Evolutionary conservation across 2,329 filamentous ascomycete genomes (phyloP).

Genomic region (Arthrocladium fulminans): DNA sequence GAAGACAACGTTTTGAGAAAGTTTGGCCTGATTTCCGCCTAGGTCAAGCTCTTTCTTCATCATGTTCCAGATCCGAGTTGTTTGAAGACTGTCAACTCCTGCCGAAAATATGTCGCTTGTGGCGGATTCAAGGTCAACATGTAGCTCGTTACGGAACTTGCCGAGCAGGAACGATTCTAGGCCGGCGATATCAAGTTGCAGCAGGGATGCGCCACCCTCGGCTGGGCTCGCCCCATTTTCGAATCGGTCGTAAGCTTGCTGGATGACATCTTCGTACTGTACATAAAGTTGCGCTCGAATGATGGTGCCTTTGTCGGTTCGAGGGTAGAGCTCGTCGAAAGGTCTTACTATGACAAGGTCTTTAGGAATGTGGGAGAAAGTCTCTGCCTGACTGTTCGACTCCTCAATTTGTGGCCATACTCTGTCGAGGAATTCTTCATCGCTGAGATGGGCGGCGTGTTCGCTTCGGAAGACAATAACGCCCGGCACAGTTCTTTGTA

Average conservation of each 20-base stretch:
- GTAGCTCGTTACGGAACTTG: slow-evolving; percentile 11
- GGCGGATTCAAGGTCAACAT: slow-evolving; percentile 6
- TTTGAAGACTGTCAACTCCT: slow-evolving; percentile 15
- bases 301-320: slow-evolving; percentile 51
- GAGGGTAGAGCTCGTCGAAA: slow-evolving; percentile 18
- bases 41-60: slow-evolving; percentile 33
- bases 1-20: slow-evolving; percentile 53
- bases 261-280: slow-evolving; percentile 30
- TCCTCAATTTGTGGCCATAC: slow-evolving; percentile 39
- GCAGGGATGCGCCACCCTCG: background rate
- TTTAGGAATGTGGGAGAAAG: slow-evolving; percentile 43
- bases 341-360: slow-evolving; percentile 44
- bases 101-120: slow-evolving; percentile 15
- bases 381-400: slow-evolving; percentile 42
- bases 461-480: slow-evolving; percentile 44
- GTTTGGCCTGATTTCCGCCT: slow-evolving; percentile 7
- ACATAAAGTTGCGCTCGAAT: slow-evolving; percentile 45
- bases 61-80: slow-evolving; percentile 25
- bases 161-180: slow-evolving; percentile 12
- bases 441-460: slow-evolving; percentile 21
- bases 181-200: slow-evolving; percentile 8
- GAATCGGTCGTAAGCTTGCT: slow-evolving; percentile 10
- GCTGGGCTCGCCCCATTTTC: background rate
- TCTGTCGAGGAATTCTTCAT: slow-evolving; percentile 34
- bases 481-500: slow-evolving; percentile 48